These are phyloP conservation scores for Amanita jacksonii DNA, from an alignment of 768 basidiomycete genomes.

Conservation along the genomic window DNA sequence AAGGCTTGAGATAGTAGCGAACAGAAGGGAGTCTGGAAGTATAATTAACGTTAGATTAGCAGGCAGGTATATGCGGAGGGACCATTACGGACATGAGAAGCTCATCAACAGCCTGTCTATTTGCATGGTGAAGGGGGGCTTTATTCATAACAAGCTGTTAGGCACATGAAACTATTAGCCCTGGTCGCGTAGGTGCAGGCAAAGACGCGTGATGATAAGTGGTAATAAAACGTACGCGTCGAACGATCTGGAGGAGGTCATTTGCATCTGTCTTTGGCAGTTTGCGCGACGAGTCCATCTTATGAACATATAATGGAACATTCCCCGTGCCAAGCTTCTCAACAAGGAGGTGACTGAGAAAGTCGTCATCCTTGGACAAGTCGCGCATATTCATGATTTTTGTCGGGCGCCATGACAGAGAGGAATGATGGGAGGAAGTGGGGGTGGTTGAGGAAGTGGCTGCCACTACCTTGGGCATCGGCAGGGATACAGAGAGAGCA, in stretches of 20 bases:
- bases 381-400: slow-evolving; percentile 90
- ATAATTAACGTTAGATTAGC: slow-evolving; percentile 12
- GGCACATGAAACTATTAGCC: slow-evolving; percentile 13
- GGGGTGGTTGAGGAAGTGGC: slow-evolving; percentile 23
- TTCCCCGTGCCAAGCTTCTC: slow-evolving; percentile 78
- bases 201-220: slow-evolving; percentile 14
- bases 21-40: slow-evolving; percentile 56
- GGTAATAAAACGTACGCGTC: slow-evolving; percentile 51
- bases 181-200: slow-evolving; percentile 18
- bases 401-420: slow-evolving; percentile 63
- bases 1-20: slow-evolving; percentile 66
- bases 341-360: slow-evolving; percentile 80
- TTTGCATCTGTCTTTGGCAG: slow-evolving; percentile 67
- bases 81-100: slow-evolving; percentile 56
- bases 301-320: slow-evolving; percentile 80
- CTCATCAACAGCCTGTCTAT: slow-evolving; percentile 68
- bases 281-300: slow-evolving; percentile 73
- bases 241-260: slow-evolving; percentile 61
- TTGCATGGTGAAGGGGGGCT: slow-evolving; percentile 42
- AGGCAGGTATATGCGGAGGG: slow-evolving; percentile 13
- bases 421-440: slow-evolving; percentile 15
- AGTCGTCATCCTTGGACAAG: slow-evolving; percentile 86
- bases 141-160: slow-evolving; percentile 52
- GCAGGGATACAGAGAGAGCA: slow-evolving; percentile 12
- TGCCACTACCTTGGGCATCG: slow-evolving; percentile 9